Evolutionary conservation across 495 filamentous ascomycete species (phyloP).

Genomic region (Pyronema omphalodes): DNA sequence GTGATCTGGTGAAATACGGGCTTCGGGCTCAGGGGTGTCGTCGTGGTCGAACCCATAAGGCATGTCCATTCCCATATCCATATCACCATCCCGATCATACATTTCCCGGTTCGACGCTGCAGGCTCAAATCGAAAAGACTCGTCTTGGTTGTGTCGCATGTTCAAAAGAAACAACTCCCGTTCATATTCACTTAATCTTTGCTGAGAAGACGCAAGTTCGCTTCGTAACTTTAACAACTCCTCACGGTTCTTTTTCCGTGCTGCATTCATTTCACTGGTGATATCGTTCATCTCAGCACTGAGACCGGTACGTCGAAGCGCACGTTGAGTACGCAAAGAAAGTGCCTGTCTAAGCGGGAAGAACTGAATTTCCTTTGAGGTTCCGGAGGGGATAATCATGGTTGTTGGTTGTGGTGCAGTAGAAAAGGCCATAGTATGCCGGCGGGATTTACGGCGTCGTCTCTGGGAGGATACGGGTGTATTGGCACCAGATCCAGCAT

Average conservation of each 20-base stretch:
- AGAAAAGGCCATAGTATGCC: slow-evolving; percentile 17
- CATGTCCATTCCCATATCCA: slow-evolving; percentile 10
- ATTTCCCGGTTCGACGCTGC: background rate
- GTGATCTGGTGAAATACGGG: background rate
- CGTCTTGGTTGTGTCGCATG: slow-evolving; percentile 17
- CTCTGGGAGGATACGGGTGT: background rate
- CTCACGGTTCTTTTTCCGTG: slow-evolving; percentile 29
- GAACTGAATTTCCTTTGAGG: slow-evolving; percentile 34
- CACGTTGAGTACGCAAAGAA: slow-evolving; percentile 37
- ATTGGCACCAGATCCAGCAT: background rate
- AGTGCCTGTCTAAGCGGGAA: slow-evolving; percentile 40
- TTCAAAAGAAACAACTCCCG: slow-evolving; percentile 15
- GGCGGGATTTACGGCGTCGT: slow-evolving; percentile 6
- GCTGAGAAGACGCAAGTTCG: slow-evolving; percentile 28
- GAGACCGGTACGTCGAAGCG: slow-evolving; percentile 43
- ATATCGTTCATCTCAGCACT: slow-evolving; percentile 46
- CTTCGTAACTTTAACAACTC: slow-evolving; percentile 25
- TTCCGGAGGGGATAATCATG: slow-evolving; percentile 5
- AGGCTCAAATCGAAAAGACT: background rate
- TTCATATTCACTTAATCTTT: slow-evolving; percentile 17
- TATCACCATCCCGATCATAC: slow-evolving; percentile 8
- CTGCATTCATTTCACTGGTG: slow-evolving; percentile 31
- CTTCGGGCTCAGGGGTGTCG: slow-evolving; percentile 1
- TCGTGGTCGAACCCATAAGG: background rate
- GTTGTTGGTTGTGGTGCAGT: background rate